These are phyloP conservation scores for Globisporangium sylvaticum DNA, from an alignment of 352 stramenopile species.

Conservation along the genomic window DNA sequence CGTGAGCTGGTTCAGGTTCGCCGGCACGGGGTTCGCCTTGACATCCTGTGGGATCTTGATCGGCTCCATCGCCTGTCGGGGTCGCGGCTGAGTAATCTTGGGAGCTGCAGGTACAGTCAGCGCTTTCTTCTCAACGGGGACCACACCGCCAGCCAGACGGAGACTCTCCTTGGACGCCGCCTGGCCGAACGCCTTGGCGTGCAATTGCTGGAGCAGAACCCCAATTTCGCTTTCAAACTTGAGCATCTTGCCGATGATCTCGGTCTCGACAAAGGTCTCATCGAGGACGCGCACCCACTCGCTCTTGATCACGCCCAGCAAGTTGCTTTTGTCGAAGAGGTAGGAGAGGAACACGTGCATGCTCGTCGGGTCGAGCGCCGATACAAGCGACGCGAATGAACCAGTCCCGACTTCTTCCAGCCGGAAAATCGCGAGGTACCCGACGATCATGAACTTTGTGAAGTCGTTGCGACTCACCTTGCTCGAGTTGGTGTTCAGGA, in stretches of 20 bases:
- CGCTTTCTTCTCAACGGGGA: slow-evolving; percentile 38
- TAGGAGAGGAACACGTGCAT: slow-evolving; percentile 88
- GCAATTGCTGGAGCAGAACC: slow-evolving; percentile 46
- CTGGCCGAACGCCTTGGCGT: slow-evolving; percentile 63
- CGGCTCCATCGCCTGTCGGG: slow-evolving; percentile 60
- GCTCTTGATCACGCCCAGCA: slow-evolving; percentile 63
- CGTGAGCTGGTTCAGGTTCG: slow-evolving; percentile 60
- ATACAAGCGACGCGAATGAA: slow-evolving; percentile 60
- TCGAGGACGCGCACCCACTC: slow-evolving; percentile 87
- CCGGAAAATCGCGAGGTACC: slow-evolving; percentile 87
- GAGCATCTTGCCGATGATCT: slow-evolving; percentile 68
- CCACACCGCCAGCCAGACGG: slow-evolving; percentile 35
- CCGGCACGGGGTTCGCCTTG: slow-evolving; percentile 63
- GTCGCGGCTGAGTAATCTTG: slow-evolving; percentile 85
- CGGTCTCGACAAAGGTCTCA: slow-evolving; percentile 74
- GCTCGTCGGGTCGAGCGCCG: slow-evolving; percentile 69
- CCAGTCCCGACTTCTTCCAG: slow-evolving; percentile 79
- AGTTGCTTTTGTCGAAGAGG: slow-evolving; percentile 63
- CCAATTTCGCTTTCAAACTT: slow-evolving; percentile 32
- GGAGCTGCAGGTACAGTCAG: slow-evolving; percentile 68
- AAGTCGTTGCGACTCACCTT: slow-evolving; percentile 83
- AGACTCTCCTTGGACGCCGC: slow-evolving; percentile 38
- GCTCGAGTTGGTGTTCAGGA: slow-evolving; percentile 76
- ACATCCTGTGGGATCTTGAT: slow-evolving; percentile 76
- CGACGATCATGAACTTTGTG: slow-evolving; percentile 89